phyloP scores from a whole-genome alignment of 2,329 filamentous ascomycete species.

The Waltergamsia citrina region DNA sequence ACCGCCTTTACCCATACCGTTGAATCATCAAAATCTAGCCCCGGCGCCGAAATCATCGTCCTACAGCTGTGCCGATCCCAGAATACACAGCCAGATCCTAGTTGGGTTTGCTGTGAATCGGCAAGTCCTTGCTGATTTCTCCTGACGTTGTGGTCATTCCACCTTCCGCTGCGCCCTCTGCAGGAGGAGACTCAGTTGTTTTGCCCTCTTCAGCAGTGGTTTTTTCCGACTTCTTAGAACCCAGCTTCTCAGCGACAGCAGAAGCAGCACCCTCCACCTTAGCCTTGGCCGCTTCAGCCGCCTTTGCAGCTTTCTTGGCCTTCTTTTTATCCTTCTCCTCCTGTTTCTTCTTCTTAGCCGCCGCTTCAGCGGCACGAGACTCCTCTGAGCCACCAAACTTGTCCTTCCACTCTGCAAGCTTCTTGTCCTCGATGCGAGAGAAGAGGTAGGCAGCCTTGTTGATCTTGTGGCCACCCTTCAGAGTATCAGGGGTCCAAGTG shows the following conservation, averaged over 20 bases:
- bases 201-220: constrained; percentile 1
- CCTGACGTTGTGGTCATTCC: too few relatives aligned
- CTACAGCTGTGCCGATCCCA: too few relatives aligned
- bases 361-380: constrained; percentile 41
- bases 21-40: too few relatives aligned
- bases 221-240: constrained; percentile 6
- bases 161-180: too few relatives aligned
- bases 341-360: constrained; percentile 39
- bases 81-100: too few relatives aligned
- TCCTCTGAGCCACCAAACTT: constrained; percentile 53
- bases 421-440: constrained; percentile 70
- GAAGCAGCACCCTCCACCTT: constrained; percentile 2
- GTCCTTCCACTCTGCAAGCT: constrained; percentile 74
- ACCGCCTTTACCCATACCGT: too few relatives aligned
- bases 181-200: too few relatives aligned
- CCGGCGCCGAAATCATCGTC: too few relatives aligned
- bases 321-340: constrained; percentile 29
- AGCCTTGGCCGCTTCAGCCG: constrained; percentile 15
- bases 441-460: constrained; percentile 74
- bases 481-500: constrained; percentile 49
- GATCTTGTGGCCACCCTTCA: constrained; percentile 70
- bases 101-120: too few relatives aligned
- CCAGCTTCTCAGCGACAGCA: neutral
- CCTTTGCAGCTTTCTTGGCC: constrained; percentile 12
- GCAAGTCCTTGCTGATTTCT: too few relatives aligned